A percentile compares a stretch with the other conserved stretches of the same genome.
Conservation (phyloP, 129 eudicot species). For the Saposhnikovia divaricata region DNA sequence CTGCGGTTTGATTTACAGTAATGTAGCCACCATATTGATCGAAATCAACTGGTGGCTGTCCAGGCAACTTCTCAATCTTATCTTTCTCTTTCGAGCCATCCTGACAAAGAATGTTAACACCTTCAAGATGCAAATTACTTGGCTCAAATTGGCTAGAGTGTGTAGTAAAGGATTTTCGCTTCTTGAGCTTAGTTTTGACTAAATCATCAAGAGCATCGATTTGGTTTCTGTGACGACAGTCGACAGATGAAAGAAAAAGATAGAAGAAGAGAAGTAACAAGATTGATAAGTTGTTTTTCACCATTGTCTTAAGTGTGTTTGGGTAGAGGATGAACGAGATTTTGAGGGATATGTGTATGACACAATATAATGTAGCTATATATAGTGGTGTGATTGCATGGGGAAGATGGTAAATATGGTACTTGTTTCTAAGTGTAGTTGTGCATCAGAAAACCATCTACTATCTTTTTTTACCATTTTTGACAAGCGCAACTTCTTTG, state of each 20-base stretch:
- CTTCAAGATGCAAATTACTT: not conserved
- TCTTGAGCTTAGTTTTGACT: not conserved
- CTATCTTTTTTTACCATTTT: too few species aligned
- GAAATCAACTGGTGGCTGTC: conserved; percentile 62
- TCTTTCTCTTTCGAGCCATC: conserved; percentile 18
- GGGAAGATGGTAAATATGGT: not conserved
- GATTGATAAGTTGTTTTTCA: not conserved
- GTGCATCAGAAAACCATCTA: not conserved
- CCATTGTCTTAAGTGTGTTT: not conserved
- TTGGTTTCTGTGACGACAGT: not conserved
- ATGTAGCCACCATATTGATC: conserved; percentile 78
- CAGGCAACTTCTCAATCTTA: conserved; percentile 54
- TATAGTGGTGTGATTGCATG: not conserved
- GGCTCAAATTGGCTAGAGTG: not conserved
- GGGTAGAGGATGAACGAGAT: not conserved
- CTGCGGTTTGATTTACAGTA: conserved; percentile 37
- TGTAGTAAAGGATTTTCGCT: not conserved
- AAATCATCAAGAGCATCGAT: not conserved
- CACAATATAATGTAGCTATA: not conserved
- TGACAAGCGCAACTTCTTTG: too few species aligned
- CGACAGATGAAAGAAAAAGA: not conserved
- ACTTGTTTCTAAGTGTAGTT: not conserved
- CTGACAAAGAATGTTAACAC: not conserved
- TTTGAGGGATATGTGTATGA: not conserved
- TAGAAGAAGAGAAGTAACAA: not conserved